phyloP scores from a whole-genome alignment of 2,329 filamentous ascomycete genomes.

The Passalora sequoiae region DNA sequence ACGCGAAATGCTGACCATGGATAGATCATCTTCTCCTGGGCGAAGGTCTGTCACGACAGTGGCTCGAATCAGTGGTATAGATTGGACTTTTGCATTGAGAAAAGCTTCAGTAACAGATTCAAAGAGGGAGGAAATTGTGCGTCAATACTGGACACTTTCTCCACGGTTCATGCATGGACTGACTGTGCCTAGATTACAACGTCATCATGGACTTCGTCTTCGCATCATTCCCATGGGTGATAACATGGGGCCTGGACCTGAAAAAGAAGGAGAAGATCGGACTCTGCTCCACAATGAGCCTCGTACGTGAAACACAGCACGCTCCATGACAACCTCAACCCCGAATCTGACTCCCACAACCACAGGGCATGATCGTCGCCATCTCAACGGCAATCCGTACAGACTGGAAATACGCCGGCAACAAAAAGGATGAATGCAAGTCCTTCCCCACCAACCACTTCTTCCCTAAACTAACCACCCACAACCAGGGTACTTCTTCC shows the following conservation, averaged over 20 bases:
- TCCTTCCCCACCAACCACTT: no score
- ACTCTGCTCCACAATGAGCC: slow-evolving; percentile 48
- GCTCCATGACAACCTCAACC: no score
- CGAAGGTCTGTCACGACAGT: slow-evolving; percentile 41
- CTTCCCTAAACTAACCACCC: not conserved
- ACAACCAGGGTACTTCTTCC: slow-evolving; percentile 42
- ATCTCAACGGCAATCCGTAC: slow-evolving; percentile 47
- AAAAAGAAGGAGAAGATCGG: slow-evolving; percentile 46
- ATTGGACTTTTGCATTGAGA: slow-evolving; percentile 43
- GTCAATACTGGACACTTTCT: slow-evolving; percentile 20
- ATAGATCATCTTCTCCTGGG: slow-evolving; percentile 46
- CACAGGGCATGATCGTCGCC: slow-evolving; percentile 44
- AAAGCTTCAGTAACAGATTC: slow-evolving; percentile 39
- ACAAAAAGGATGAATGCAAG: slow-evolving; percentile 36
- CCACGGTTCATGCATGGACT: not conserved
- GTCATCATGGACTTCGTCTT: slow-evolving; percentile 52
- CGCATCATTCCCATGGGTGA: slow-evolving; percentile 48
- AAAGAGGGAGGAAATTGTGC: slow-evolving; percentile 50
- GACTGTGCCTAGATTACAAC: slow-evolving; percentile 43
- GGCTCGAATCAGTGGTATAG: slow-evolving; percentile 47
- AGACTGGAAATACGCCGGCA: slow-evolving; percentile 46
- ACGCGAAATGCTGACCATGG: slow-evolving; percentile 1
- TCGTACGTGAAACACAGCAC: slow-evolving; percentile 23
- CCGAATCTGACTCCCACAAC: not conserved
- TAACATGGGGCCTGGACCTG: slow-evolving; percentile 48